phyloP scores from a whole-genome alignment of 768 basidiomycete genomes.

The Russula sp. region DNA sequence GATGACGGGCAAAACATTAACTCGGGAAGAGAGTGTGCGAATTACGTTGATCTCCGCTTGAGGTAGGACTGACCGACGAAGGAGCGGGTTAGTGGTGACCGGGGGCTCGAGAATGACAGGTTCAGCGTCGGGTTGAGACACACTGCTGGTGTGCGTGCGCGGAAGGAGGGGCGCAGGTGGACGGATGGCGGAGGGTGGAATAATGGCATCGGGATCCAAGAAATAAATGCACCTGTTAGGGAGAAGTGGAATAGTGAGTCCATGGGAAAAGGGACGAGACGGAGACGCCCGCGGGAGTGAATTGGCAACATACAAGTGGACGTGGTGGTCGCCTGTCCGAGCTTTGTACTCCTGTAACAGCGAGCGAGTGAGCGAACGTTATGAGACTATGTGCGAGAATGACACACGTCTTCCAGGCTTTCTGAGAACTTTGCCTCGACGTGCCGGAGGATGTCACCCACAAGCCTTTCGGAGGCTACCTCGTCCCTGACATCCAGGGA shows the following conservation, averaged over 20 bases:
- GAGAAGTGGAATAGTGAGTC: conserved; percentile 13
- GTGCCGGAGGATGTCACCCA: conserved; percentile 61
- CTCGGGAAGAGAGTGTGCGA: conserved; percentile 68
- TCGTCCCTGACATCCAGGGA: conserved; percentile 71
- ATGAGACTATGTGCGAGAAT: conserved; percentile 17
- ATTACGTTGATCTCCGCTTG: conserved; percentile 68
- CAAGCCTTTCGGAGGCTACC: conserved; percentile 49
- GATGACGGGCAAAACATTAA: conserved; percentile 84
- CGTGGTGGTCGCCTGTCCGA: conserved; percentile 63
- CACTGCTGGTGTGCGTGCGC: conserved; percentile 61
- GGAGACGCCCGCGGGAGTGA: conserved; percentile 7
- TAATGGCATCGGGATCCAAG: conserved; percentile 75
- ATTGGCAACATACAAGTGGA: conserved; percentile 58
- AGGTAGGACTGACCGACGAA: conserved; percentile 62
- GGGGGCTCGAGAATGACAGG: conserved; percentile 78
- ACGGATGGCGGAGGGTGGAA: conserved; percentile 60
- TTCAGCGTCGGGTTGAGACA: conserved; percentile 64
- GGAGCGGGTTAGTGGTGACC: conserved; percentile 61
- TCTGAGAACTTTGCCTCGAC: conserved; percentile 69
- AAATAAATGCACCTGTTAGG: conserved; percentile 72
- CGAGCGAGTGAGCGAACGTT: conserved; percentile 20
- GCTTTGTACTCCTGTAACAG: conserved; percentile 59
- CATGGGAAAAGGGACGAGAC: conserved; percentile 8
- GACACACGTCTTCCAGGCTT: conserved; percentile 69
- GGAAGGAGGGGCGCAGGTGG: conserved; percentile 62